A percentile compares a stretch with the other conserved stretches of the same genome.
These are phyloP conservation scores for Wickerhamiella occidentalis DNA, from an alignment of 805 yeast genomes.

Conservation along the genomic window DNA sequence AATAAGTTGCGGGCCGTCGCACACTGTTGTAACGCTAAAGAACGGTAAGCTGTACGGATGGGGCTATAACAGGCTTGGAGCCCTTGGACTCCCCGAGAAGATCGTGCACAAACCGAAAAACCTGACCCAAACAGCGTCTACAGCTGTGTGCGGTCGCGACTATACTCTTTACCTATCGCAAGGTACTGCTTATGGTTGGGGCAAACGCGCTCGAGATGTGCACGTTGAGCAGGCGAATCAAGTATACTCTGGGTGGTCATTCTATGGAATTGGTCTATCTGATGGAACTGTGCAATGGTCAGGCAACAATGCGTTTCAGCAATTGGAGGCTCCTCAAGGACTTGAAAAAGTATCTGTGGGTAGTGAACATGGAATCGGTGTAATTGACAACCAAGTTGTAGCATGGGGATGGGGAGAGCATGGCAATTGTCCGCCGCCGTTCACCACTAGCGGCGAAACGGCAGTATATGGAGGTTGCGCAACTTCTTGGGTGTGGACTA, in stretches of 20 bases:
- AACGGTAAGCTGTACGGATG: slow-evolving; percentile 45
- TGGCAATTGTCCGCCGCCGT: slow-evolving; percentile 69
- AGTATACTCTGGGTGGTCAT: slow-evolving; percentile 42
- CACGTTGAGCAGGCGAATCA: slow-evolving; percentile 56
- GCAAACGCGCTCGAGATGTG: slow-evolving; percentile 20
- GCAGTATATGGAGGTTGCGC: slow-evolving; percentile 26
- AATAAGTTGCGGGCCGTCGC: slow-evolving; percentile 27
- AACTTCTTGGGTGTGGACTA: slow-evolving; percentile 21
- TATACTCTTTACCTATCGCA: slow-evolving; percentile 33
- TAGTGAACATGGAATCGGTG: slow-evolving; percentile 69
- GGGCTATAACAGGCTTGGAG: slow-evolving; percentile 60
- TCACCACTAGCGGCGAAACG: neutral
- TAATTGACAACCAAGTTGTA: slow-evolving; percentile 31
- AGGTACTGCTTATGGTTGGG: slow-evolving; percentile 24
- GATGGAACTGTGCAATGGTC: slow-evolving; percentile 33
- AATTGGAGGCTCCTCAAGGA: slow-evolving; percentile 29
- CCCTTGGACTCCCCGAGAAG: slow-evolving; percentile 25
- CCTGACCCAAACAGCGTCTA: slow-evolving; percentile 12
- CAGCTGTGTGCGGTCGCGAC: slow-evolving; percentile 43
- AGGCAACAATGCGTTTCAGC: slow-evolving; percentile 76
- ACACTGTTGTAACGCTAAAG: slow-evolving; percentile 23
- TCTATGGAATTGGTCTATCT: neutral
- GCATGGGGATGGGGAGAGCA: slow-evolving; percentile 99
- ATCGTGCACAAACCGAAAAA: slow-evolving; percentile 13
- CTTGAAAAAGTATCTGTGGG: slow-evolving; percentile 39